phyloP scores from a whole-genome alignment of 352 stramenopile species.

The Peronospora belbahrii region DNA sequence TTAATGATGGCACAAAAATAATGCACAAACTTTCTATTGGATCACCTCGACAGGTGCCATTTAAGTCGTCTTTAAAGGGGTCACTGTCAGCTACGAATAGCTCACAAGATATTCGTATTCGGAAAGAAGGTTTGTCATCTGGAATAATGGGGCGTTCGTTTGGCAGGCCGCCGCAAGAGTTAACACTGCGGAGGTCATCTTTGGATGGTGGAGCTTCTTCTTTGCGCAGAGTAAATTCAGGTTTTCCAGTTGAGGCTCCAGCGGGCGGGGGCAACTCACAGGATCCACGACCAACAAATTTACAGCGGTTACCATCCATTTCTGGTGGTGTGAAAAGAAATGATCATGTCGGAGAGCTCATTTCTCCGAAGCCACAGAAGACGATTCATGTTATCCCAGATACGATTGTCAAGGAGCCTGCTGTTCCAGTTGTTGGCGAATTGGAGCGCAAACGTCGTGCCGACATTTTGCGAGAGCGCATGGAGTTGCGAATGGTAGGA shows the following conservation, averaged over 20 bases:
- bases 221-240: slow-evolving; percentile 15
- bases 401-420: slow-evolving; percentile 3
- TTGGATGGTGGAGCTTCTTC: slow-evolving; percentile 19
- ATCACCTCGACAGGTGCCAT: slow-evolving; percentile 13
- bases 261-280: slow-evolving; percentile 14
- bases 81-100: slow-evolving; percentile 31
- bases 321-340: slow-evolving; percentile 16
- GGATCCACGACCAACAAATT: slow-evolving; percentile 9
- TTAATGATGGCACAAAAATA: slow-evolving; percentile 12
- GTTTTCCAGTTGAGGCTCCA: slow-evolving; percentile 7
- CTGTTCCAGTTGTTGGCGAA: slow-evolving; percentile 21
- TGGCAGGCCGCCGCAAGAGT: slow-evolving; percentile 15
- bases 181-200: slow-evolving; percentile 22
- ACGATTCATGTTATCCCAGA: slow-evolving; percentile 13
- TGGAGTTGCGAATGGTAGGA: slow-evolving; percentile 36
- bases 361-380: slow-evolving; percentile 18
- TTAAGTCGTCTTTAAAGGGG: slow-evolving; percentile 18
- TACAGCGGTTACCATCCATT: slow-evolving; percentile 11
- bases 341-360: slow-evolving; percentile 4
- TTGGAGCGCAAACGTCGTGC: slow-evolving; percentile 30
- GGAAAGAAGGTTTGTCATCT: slow-evolving; percentile 19
- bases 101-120: slow-evolving; percentile 41
- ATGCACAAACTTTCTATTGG: slow-evolving; percentile 18
- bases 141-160: slow-evolving; percentile 16
- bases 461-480: slow-evolving; percentile 29